A percentile compares a stretch with the other conserved stretches of the same genome.
Evolutionary conservation across 805 yeast species (phyloP).

Genomic region (Pichia membranifaciens): DNA sequence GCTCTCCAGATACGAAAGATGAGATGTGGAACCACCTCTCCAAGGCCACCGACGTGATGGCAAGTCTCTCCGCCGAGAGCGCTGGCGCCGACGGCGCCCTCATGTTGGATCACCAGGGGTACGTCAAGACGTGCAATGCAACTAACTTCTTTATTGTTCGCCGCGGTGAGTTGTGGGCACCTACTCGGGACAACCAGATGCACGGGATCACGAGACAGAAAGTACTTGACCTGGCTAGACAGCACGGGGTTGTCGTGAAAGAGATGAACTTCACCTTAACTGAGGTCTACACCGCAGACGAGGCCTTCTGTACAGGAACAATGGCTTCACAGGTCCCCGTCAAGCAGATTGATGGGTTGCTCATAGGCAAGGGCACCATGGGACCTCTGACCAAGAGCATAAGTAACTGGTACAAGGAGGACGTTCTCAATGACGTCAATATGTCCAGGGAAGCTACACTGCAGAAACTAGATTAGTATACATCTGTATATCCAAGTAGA

Average conservation of each 20-base stretch:
- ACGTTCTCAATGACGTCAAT: not conserved
- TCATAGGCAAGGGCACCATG: not conserved
- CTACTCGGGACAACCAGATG: constrained; percentile 8
- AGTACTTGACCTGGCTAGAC: constrained; percentile 1
- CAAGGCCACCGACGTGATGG: constrained; percentile 7
- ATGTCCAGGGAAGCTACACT: not conserved
- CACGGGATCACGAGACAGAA: constrained; percentile 9
- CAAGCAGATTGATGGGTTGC: constrained; percentile 4
- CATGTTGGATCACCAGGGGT: constrained; percentile 5
- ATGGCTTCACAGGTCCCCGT: constrained; percentile 7
- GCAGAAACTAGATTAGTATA: not conserved
- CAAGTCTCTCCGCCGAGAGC: not conserved
- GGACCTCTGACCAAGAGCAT: constrained; percentile 1
- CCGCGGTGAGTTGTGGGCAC: constrained; percentile 8
- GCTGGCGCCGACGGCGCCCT: constrained; percentile 8
- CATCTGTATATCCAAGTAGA: too few relatives aligned
- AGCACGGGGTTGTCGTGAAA: not conserved
- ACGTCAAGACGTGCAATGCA: constrained; percentile 9
- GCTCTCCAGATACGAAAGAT: constrained; percentile 5
- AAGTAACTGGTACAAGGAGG: constrained; percentile 3
- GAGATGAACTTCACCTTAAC: constrained; percentile 3
- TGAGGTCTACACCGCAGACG: constrained; percentile 6
- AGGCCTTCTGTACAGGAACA: constrained; percentile 8
- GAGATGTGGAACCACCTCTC: constrained; percentile 10
- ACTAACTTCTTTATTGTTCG: constrained; percentile 4